phyloP scores from a whole-genome alignment of 352 stramenopile species.

The Phytopythium boreale region DNA sequence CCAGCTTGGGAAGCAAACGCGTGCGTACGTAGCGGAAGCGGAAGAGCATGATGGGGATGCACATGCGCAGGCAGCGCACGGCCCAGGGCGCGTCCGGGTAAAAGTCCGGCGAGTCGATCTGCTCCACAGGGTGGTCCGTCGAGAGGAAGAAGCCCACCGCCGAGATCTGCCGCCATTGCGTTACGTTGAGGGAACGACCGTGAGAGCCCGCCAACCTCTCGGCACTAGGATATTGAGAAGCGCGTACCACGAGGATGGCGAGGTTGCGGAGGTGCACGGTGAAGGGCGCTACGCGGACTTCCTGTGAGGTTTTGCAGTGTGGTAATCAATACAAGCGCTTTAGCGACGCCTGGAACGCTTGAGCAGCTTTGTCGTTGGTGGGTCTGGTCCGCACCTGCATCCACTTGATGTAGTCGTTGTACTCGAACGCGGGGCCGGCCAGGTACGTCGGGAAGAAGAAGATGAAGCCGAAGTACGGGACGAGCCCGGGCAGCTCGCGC shows the following conservation, averaged over 20 bases:
- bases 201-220: background rate
- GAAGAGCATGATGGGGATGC: slow-evolving; percentile 72
- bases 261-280: slow-evolving; percentile 70
- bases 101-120: slow-evolving; percentile 79
- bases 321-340: background rate
- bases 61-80: slow-evolving; percentile 69
- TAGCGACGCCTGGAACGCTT: background rate
- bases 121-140: slow-evolving; percentile 69
- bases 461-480: slow-evolving; percentile 80
- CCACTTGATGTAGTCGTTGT: slow-evolving; percentile 82
- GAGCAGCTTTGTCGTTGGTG: background rate
- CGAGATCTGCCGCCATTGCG: slow-evolving; percentile 38
- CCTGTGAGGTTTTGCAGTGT: slow-evolving; percentile 16
- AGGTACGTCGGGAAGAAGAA: slow-evolving; percentile 90
- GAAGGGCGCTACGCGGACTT: slow-evolving; percentile 59
- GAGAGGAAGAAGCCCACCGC: slow-evolving; percentile 69
- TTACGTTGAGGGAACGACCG: background rate
- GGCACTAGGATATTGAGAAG: no score
- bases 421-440: slow-evolving; percentile 79
- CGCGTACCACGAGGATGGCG: slow-evolving; percentile 64
- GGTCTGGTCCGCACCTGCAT: slow-evolving; percentile 44
- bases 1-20: no score
- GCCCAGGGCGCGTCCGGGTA: slow-evolving; percentile 55
- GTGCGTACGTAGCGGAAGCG: slow-evolving; percentile 84
- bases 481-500: slow-evolving; percentile 46